Evolutionary conservation across 169 alveolate genomes (phyloP).

Genomic region (Plasmodium inui): DNA sequence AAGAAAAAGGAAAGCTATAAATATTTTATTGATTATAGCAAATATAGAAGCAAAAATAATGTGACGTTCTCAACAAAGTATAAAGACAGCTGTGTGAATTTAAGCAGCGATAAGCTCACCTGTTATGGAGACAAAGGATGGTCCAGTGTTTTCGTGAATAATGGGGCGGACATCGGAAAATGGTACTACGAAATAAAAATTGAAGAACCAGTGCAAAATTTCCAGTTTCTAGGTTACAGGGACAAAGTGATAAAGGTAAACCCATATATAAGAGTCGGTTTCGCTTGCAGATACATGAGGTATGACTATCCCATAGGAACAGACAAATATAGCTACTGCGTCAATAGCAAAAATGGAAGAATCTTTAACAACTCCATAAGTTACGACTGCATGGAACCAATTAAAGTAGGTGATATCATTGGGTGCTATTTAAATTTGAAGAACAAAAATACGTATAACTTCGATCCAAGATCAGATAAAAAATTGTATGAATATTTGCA

Average conservation of each 20-base stretch:
- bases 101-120: constrained; percentile 67
- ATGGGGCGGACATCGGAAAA: constrained; percentile 61
- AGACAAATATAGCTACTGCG: constrained; percentile 77
- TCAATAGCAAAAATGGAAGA: constrained; percentile 75
- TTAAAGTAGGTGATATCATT: constrained; percentile 79
- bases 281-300: constrained; percentile 90
- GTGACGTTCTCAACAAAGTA: constrained; percentile 71
- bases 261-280: constrained; percentile 86
- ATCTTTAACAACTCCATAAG: constrained; percentile 77
- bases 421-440: constrained; percentile 83
- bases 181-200: constrained; percentile 84
- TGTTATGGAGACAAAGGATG: constrained; percentile 77
- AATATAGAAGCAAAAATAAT: constrained; percentile 38
- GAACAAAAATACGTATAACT: constrained; percentile 73
- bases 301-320: constrained; percentile 87
- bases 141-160: constrained; percentile 75
- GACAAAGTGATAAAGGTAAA: constrained; percentile 18
- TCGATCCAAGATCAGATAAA: constrained; percentile 88
- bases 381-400: constrained; percentile 75
- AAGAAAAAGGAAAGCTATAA: constrained; percentile 44
- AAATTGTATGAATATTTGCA: constrained; percentile 86
- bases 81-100: constrained; percentile 50
- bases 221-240: constrained; percentile 55
- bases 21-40: constrained; percentile 55
- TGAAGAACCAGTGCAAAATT: constrained; percentile 62